These are phyloP conservation scores for Mortierella sp. DNA, from an alignment of 371 early-diverging fungal species.

Conservation along the genomic window DNA sequence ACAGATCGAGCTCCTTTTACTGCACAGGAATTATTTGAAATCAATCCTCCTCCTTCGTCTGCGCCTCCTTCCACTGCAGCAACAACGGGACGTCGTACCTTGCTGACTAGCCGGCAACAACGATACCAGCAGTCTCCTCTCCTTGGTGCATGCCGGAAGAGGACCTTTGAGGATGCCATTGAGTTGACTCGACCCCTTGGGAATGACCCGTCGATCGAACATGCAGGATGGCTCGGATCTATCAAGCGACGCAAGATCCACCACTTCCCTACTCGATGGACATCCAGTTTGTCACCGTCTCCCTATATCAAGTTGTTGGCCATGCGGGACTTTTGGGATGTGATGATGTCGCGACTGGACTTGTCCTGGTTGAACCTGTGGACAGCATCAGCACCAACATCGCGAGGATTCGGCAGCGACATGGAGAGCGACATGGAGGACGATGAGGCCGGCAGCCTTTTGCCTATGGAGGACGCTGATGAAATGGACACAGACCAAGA, in stretches of 20 bases:
- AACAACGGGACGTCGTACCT: background rate
- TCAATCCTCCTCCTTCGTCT: background rate
- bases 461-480: background rate
- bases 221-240: conserved; percentile 47
- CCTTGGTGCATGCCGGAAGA: conserved; percentile 28
- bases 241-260: conserved; percentile 56
- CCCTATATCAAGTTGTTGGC: conserved; percentile 43
- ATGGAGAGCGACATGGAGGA: background rate
- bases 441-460: background rate
- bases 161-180: conserved; percentile 47
- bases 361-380: conserved; percentile 25
- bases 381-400: background rate
- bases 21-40: conserved; percentile 2
- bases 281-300: conserved; percentile 44
- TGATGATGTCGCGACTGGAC: conserved; percentile 43
- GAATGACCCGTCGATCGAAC: conserved; percentile 9
- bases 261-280: conserved; percentile 52
- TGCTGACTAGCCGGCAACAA: background rate
- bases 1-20: conserved; percentile 4
- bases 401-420: conserved; percentile 7
- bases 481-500: conserved; percentile 6
- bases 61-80: background rate
- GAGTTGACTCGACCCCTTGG: conserved; percentile 33
- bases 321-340: conserved; percentile 49
- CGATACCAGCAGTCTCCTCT: background rate